phyloP scores from a whole-genome alignment of 1,284 basidiomycete species.

The Rhodotorula sp. region DNA sequence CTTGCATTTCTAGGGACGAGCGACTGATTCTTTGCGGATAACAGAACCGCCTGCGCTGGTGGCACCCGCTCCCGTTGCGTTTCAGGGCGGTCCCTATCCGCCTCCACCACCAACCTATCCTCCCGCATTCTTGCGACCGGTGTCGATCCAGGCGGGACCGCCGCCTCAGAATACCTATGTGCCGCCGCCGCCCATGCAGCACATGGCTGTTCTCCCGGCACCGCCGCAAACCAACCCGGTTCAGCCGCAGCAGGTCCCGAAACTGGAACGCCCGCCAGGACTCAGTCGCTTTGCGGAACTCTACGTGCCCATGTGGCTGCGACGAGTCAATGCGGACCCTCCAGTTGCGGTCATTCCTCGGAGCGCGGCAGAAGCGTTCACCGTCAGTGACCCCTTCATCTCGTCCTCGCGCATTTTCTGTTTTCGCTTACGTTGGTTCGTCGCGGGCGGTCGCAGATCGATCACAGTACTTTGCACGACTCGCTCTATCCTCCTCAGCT shows the following conservation, averaged over 20 bases:
- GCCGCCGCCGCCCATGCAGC: neutral
- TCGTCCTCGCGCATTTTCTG: too few relatives aligned
- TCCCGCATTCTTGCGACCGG: neutral
- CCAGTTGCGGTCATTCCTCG: constrained; percentile 15
- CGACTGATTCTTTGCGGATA: neutral
- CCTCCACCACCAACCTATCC: neutral
- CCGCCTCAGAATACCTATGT: too few relatives aligned
- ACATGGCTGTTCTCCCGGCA: neutral
- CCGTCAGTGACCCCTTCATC: neutral
- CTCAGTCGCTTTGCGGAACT: constrained; percentile 29
- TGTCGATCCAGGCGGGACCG: too few relatives aligned
- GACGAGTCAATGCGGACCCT: constrained; percentile 20
- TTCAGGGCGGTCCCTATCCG: too few relatives aligned
- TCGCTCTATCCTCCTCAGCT: constrained; percentile 20
- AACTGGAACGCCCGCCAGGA: constrained; percentile 6
- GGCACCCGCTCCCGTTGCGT: neutral
- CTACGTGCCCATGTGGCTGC: constrained; percentile 37
- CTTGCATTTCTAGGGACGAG: neutral
- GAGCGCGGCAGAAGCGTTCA: neutral
- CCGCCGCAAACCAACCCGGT: constrained; percentile 10
- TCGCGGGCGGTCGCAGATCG: constrained; percentile 12
- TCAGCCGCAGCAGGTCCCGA: neutral
- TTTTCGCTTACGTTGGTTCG: neutral
- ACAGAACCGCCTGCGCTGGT: neutral
- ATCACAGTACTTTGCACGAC: constrained; percentile 20